phyloP scores from a whole-genome alignment of 208 protist species.

The Crithidia fasciculata region DNA sequence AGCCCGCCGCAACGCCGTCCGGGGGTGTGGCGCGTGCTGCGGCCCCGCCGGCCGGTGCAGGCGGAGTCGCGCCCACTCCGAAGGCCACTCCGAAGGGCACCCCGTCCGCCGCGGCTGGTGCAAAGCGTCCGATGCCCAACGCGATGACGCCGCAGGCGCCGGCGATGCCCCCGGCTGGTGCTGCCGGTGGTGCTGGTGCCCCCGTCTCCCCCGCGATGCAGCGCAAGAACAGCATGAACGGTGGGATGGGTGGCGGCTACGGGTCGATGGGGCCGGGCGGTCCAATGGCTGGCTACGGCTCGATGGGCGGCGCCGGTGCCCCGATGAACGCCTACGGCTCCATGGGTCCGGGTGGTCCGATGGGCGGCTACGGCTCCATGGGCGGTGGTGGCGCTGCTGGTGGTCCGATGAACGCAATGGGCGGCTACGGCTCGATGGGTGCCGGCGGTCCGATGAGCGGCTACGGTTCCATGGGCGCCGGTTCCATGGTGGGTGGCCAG shows the following conservation, averaged over 20 bases:
- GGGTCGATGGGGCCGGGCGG: slow-evolving; percentile 14
- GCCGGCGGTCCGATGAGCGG: slow-evolving; percentile 9
- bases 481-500: not conserved
- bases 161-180: not conserved
- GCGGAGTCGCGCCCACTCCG: slow-evolving; percentile 6
- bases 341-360: slow-evolving; percentile 20
- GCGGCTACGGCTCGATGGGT: slow-evolving; percentile 13
- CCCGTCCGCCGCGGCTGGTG: slow-evolving; percentile 4
- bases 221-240: slow-evolving; percentile 35
- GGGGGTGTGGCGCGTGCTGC: not conserved
- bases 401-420: slow-evolving; percentile 12
- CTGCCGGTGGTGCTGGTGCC: not conserved
- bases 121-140: not conserved
- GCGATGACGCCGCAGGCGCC: not conserved
- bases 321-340: slow-evolving; percentile 27
- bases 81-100: slow-evolving; percentile 11
- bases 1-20: not conserved
- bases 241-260: slow-evolving; percentile 18
- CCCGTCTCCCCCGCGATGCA: slow-evolving; percentile 15
- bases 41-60: not conserved
- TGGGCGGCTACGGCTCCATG: slow-evolving; percentile 24
- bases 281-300: slow-evolving; percentile 19
- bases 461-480: slow-evolving; percentile 16
- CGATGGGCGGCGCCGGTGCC: slow-evolving; percentile 6
- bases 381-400: slow-evolving; percentile 4